Conservation (phyloP, 1,284 basidiomycete species). For the Rhodotorula sp. region DNA sequence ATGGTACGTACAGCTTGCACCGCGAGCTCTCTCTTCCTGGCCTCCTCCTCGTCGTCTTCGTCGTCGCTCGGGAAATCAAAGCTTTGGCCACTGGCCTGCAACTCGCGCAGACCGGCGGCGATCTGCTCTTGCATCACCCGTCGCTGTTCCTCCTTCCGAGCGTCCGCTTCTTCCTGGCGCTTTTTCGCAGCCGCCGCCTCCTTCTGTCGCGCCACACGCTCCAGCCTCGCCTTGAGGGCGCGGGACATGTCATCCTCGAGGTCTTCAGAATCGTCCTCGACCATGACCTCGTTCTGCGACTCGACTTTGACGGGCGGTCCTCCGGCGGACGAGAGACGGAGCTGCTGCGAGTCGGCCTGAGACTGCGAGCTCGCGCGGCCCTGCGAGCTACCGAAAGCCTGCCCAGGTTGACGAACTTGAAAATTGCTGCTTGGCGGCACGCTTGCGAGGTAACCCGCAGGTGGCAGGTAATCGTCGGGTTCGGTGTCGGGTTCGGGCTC, state of each 20-base stretch:
- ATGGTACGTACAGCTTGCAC: background rate
- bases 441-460: background rate
- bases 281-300: background rate
- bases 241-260: background rate
- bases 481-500: constrained; percentile 32
- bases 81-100: background rate
- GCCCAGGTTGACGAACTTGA: background rate
- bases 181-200: background rate
- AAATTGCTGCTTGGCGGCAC: background rate
- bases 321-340: constrained; percentile 3
- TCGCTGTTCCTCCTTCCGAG: background rate
- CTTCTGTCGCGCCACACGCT: background rate
- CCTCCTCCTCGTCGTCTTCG: too few relatives aligned
- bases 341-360: constrained; percentile 4
- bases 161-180: background rate
- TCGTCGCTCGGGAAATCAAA: too few relatives aligned
- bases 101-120: background rate
- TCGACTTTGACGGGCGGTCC: constrained; percentile 8
- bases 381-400: background rate
- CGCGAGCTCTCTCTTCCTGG: too few relatives aligned
- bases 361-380: background rate
- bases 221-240: background rate
- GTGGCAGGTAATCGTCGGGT: background rate
- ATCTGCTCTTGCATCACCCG: background rate
- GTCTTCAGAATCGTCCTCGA: background rate